Evolutionary conservation across 169 alveolate genomes (phyloP), one percentile per base, ranked within the genome.

Genomic region (Babesia bigemina): DNA sequence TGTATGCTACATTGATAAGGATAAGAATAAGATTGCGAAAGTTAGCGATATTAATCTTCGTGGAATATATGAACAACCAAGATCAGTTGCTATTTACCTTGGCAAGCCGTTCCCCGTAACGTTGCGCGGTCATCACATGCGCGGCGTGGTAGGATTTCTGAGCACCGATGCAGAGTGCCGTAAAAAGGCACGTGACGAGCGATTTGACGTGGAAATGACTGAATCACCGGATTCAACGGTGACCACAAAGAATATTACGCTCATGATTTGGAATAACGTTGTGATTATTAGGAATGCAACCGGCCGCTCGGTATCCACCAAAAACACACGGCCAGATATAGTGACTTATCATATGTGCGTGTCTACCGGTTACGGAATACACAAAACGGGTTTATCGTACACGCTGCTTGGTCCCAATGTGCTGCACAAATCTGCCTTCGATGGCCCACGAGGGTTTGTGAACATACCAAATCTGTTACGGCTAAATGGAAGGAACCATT

Each of bases 61-160:
- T 42, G 76, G 66, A 6, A 11, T 58, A 17, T 21, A 29, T 1
- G 48, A 33, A 8, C n/a, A 16, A n/a, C 22, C 44, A 26, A 36
- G 53, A 8, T 6, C 29, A 28, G 56, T 58, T 4, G 22, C 36
- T 26, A 69, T 79, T 0, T 70, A 14, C 36, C 24, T 66, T 28
- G 87, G 87, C 19, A 79, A 24, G 71, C 78, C 76, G n/a, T 75
- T 75, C 58, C 47, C 4, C 60, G 45, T 75, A 2, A 14, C 49
- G 19, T 13, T 75, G 26, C 29, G 45, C 4, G 81, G 84, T 52
- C 16, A 44, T 42, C 21, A 63, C 36, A 2, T 63, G 36, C 58
- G 7, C 16, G 65, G 7, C 1, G 19, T 39, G 0, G 12, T 0
- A 8, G 84, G 77, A 44, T 75, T 75, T 66, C 29, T 75, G 33